A percentile compares a stretch with the other conserved stretches of the same genome.
Evolutionary conservation across 2,329 filamentous ascomycete genomes (phyloP).

Genomic region (Aspergillus viridinutans): DNA sequence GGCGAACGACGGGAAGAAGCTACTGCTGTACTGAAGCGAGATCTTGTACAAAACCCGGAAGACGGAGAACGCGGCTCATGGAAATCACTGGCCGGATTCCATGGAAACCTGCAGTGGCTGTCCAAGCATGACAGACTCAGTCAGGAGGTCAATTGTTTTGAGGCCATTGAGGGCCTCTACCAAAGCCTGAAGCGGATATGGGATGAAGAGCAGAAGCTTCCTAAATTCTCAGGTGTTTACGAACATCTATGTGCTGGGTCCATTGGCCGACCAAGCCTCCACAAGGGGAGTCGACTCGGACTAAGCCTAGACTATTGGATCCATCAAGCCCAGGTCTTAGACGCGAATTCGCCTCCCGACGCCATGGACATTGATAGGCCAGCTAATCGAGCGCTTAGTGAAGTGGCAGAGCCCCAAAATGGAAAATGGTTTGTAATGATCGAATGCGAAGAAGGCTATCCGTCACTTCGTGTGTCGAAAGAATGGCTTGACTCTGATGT

Average conservation of each 20-base stretch:
- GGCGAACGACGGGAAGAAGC: conserved; percentile 40
- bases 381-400: conserved; percentile 12
- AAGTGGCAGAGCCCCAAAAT: conserved; percentile 16
- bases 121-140: conserved; percentile 43
- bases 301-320: conserved; percentile 43
- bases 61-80: conserved; percentile 31
- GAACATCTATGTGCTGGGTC: conserved; percentile 40
- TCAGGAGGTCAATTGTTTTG: conserved; percentile 44
- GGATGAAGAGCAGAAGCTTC: conserved; percentile 36
- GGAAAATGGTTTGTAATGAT: conserved; percentile 36
- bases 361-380: conserved; percentile 32
- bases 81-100: conserved; percentile 37
- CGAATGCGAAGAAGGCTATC: conserved; percentile 44
- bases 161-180: conserved; percentile 42
- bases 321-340: conserved; percentile 31
- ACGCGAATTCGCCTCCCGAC: conserved; percentile 24
- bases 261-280: conserved; percentile 40
- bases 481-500: conserved; percentile 39
- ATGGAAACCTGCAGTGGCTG: conserved; percentile 42
- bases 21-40: conserved; percentile 39
- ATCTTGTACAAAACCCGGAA: conserved; percentile 31
- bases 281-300: conserved; percentile 37
- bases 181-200: conserved; percentile 41
- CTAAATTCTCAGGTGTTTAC: conserved; percentile 27
- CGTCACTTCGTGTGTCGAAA: conserved; percentile 41